Percentiles rank a stretch among this genome's conserved stretches.
phyloP scores from a whole-genome alignment of 345 rosid species.

The Salix purpurea region DNA sequence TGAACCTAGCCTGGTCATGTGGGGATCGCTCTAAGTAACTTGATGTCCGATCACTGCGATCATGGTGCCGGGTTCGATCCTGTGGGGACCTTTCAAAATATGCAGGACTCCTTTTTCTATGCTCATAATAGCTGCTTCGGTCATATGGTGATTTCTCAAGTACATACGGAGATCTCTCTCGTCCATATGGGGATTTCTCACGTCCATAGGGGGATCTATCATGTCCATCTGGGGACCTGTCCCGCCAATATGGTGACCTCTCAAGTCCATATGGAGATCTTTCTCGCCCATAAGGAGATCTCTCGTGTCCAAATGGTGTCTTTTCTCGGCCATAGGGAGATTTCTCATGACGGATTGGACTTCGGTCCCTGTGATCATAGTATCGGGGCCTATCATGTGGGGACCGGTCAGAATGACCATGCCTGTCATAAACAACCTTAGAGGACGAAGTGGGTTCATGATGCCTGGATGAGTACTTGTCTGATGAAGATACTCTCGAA shows the following conservation, averaged over 20 bases:
- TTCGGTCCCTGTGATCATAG: conserved; percentile 62
- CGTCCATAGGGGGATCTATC: conserved; percentile 22
- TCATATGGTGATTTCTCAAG: conserved; percentile 75
- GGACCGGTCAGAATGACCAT: conserved; percentile 65
- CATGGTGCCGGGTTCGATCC: conserved; percentile 47
- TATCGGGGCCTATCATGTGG: conserved; percentile 64
- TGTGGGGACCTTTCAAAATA: conserved; percentile 60
- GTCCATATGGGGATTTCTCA: conserved; percentile 33
- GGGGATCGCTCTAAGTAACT: conserved; percentile 58
- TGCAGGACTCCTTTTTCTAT: conserved; percentile 75
- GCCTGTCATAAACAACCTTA: conserved; percentile 66
- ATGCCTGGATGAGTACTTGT: conserved; percentile 70
- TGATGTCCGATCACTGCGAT: conserved; percentile 63
- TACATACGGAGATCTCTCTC: conserved; percentile 44
- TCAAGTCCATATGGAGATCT: conserved; percentile 26
- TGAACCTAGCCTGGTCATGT: conserved; percentile 49
- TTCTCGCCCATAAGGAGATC: conserved; percentile 37
- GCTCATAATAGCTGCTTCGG: conserved; percentile 57
- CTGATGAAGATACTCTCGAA: conserved; percentile 49
- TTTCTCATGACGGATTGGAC: conserved; percentile 57
- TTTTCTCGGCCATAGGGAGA: conserved; percentile 26
- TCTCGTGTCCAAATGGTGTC: conserved; percentile 12
- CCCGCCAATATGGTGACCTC: conserved; percentile 15
- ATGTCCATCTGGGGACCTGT: conserved; percentile 17
- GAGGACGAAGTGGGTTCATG: conserved; percentile 65